These are phyloP conservation scores for Pyrenopolyporus hunteri DNA, from an alignment of 495 filamentous ascomycete genomes.

Conservation along the genomic window DNA sequence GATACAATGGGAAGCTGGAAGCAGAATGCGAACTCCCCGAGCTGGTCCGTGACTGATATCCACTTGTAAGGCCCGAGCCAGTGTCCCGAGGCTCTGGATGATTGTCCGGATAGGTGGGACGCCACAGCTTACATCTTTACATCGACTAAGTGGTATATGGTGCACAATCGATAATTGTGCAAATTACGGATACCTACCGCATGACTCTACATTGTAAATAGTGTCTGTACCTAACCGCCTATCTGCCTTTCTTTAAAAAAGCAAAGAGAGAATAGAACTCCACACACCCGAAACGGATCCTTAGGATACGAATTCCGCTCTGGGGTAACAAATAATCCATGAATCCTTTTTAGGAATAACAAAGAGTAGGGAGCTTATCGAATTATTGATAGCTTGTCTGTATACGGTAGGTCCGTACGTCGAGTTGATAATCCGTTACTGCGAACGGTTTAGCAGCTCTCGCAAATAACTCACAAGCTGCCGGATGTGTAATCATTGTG, in stretches of 20 bases:
- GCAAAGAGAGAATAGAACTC: background rate
- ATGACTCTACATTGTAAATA: background rate
- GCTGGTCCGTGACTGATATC: background rate
- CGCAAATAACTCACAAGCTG: conserved; percentile 22
- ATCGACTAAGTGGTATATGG: too few relatives aligned
- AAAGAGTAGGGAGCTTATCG: background rate
- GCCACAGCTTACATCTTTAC: conserved; percentile 15
- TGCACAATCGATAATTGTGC: too few relatives aligned
- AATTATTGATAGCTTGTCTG: conserved; percentile 10
- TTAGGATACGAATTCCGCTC: background rate
- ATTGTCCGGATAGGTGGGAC: background rate
- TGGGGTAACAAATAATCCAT: too few relatives aligned
- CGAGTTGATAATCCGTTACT: conserved; percentile 11
- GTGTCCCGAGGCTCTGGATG: background rate
- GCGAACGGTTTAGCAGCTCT: background rate
- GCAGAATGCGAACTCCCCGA: background rate
- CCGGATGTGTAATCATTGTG: conserved; percentile 25
- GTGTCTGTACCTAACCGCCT: background rate
- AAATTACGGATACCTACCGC: background rate
- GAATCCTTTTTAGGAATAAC: background rate
- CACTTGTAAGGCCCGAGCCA: conserved; percentile 22
- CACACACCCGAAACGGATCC: background rate
- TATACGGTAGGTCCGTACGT: background rate
- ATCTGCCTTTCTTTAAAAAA: too few relatives aligned
- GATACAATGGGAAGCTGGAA: background rate